phyloP scores from a whole-genome alignment of 1,284 basidiomycete species.

The Ceratobasidium sp. region DNA sequence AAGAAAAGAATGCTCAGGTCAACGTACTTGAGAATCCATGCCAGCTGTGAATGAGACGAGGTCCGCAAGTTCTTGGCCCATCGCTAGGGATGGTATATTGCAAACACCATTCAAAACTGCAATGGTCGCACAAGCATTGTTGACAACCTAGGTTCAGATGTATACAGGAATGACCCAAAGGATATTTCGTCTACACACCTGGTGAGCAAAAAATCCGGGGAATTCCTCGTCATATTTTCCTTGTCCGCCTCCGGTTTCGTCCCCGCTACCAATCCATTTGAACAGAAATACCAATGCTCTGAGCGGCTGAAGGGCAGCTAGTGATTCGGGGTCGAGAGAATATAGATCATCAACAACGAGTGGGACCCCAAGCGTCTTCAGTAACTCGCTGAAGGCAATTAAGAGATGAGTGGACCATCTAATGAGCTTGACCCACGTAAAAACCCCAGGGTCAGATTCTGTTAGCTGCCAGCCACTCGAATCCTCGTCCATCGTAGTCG shows the following conservation, averaged over 20 bases:
- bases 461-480: slow-evolving; percentile 83
- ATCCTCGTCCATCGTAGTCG: slow-evolving; percentile 59
- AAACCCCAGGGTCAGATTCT: slow-evolving; percentile 79
- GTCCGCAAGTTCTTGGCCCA: slow-evolving; percentile 75
- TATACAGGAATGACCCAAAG: neutral
- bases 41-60: slow-evolving; percentile 79
- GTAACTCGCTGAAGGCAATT: slow-evolving; percentile 62
- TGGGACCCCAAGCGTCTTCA: slow-evolving; percentile 75
- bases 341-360: slow-evolving; percentile 87
- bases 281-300: slow-evolving; percentile 92
- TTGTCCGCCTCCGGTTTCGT: slow-evolving; percentile 55
- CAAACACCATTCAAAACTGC: slow-evolving; percentile 93
- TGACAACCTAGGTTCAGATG: slow-evolving; percentile 65
- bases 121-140: slow-evolving; percentile 92
- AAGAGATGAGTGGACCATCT: neutral
- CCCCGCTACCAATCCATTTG: slow-evolving; percentile 77
- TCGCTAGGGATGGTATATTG: slow-evolving; percentile 76
- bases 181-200: slow-evolving; percentile 52
- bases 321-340: slow-evolving; percentile 76
- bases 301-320: slow-evolving; percentile 77
- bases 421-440: slow-evolving; percentile 26
- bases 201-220: slow-evolving; percentile 88
- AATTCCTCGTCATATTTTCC: slow-evolving; percentile 76
- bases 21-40: slow-evolving; percentile 74
- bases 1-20: neutral